These are phyloP conservation scores for Leccinum fallax DNA, from an alignment of 1,284 basidiomycete genomes.

Conservation along the genomic window DNA sequence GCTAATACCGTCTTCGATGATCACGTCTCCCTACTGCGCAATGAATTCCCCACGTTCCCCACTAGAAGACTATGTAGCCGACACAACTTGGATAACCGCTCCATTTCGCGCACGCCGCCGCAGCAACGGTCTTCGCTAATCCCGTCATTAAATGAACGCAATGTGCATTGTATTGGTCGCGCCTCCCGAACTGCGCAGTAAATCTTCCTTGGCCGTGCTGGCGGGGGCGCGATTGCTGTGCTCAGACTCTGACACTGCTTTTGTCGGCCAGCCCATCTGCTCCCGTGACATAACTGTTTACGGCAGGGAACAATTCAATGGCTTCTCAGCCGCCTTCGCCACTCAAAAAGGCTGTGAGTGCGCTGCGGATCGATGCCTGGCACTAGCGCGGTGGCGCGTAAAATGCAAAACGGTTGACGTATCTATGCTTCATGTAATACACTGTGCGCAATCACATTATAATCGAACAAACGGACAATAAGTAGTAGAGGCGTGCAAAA, in stretches of 20 bases:
- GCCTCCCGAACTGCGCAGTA: conserved; percentile 10
- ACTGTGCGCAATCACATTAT: conserved; percentile 1
- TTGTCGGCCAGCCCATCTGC: not conserved
- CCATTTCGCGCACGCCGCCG: not conserved
- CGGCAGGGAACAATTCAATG: conserved; percentile 9
- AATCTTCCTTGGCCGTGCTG: not conserved
- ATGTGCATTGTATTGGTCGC: not conserved
- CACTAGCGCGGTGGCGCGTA: not conserved
- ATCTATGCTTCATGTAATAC: not conserved
- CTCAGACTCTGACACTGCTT: not conserved
- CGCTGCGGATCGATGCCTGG: not conserved
- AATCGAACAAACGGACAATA: not conserved
- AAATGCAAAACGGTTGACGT: not conserved
- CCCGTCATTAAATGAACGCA: not conserved
- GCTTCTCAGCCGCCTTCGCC: not conserved
- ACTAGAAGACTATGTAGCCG: not conserved
- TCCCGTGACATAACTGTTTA: conserved; percentile 12
- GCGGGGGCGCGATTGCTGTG: conserved; percentile 16
- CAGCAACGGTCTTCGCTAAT: not conserved
- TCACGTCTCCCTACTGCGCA: not conserved
- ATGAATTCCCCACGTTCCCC: not conserved
- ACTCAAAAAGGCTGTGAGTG: not conserved
- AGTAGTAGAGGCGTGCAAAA: not conserved
- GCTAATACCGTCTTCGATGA: not conserved
- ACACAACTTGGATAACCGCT: not conserved